Base-by-base conservation (phyloP, 306 rosid genomes). In the Quercus engelmannii region DNA sequence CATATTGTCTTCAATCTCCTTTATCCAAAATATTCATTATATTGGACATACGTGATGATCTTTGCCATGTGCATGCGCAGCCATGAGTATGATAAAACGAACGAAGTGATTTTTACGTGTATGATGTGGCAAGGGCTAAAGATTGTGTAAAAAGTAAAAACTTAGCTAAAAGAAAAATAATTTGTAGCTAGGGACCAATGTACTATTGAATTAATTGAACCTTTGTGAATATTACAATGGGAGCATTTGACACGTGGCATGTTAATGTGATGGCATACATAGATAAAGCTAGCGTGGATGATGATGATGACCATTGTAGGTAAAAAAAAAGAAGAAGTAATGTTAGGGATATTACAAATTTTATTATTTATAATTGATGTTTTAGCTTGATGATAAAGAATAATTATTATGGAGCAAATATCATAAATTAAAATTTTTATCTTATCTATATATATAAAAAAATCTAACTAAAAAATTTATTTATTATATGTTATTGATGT, bases 211-310 rank as follows among this genome's bases (percentile, higher is more conserved):
- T 41, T 41, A 41, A 41, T 41, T 41, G 46, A 41, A 41, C 54
- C 17, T 49, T 12, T 78, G 51, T 14, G 35, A 67, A 19, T 21
- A 15, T 30, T 21, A 73, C 25, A 51, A 13, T 30, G 67, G 12
- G 38, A 0, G 46, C 12, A 61, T 28, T 19, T 33, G 78, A 52
- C 82, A 33, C 15, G 57, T 62, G 74, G 52, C 5, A 10, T 10
- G 8, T 23, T 33, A 35, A 65, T 23, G 83, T 74, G 83, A 74
- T 3, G 38, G 75, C 57, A 69, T 3, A 55, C 2, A 51, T 18
- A 74, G 43, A 43, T 58, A 67, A 19, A 74, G 55, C 51, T 68
- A 77, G 76, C 76, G 69, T 71, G 83, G 78, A 76, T 78, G 79
- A 77, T 73, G 79, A 77, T 73, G 81, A 62, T 64, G 63, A 35